These are phyloP conservation scores for Xylaria bambusicola DNA, from an alignment of 495 filamentous ascomycete species.

Conservation along the genomic window DNA sequence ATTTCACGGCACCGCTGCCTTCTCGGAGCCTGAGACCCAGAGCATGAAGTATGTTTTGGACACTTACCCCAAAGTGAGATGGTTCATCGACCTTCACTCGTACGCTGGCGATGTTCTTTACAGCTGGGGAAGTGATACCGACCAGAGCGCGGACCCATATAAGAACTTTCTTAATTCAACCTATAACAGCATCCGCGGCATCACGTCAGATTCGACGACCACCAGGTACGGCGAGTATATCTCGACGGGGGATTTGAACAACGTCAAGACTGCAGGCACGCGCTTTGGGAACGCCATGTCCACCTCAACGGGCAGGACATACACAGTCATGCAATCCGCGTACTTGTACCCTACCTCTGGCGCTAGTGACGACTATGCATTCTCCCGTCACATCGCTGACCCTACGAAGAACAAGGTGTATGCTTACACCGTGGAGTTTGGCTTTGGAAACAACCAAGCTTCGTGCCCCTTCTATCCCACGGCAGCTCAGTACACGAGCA, in stretches of 20 bases:
- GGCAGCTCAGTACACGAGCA: slow-evolving; percentile 32
- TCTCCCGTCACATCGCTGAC: slow-evolving; percentile 30
- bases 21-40: slow-evolving; percentile 42
- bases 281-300: slow-evolving; percentile 34
- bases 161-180: slow-evolving; percentile 41
- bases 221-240: slow-evolving; percentile 41
- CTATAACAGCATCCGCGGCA: slow-evolving; percentile 41
- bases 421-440: slow-evolving; percentile 47
- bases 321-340: slow-evolving; percentile 33
- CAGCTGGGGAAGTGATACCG: slow-evolving; percentile 43
- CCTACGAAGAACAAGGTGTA: slow-evolving; percentile 36
- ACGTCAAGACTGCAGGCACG: slow-evolving; percentile 24
- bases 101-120: slow-evolving; percentile 41
- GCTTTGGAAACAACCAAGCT: slow-evolving; percentile 33
- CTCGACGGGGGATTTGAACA: slow-evolving; percentile 25
- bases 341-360: slow-evolving; percentile 41
- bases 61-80: slow-evolving; percentile 39
- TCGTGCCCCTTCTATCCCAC: slow-evolving; percentile 42
- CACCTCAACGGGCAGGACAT: slow-evolving; percentile 28
- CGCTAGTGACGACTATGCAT: slow-evolving; percentile 41
- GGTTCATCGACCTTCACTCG: slow-evolving; percentile 49
- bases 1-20: slow-evolving; percentile 35
- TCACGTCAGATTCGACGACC: slow-evolving; percentile 26
- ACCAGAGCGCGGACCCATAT: slow-evolving; percentile 31
- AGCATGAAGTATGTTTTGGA: slow-evolving; percentile 40